These are phyloP conservation scores for Chaetoceros tenuissimus DNA, from an alignment of 108 stramenopile genomes.

Conservation along the genomic window DNA sequence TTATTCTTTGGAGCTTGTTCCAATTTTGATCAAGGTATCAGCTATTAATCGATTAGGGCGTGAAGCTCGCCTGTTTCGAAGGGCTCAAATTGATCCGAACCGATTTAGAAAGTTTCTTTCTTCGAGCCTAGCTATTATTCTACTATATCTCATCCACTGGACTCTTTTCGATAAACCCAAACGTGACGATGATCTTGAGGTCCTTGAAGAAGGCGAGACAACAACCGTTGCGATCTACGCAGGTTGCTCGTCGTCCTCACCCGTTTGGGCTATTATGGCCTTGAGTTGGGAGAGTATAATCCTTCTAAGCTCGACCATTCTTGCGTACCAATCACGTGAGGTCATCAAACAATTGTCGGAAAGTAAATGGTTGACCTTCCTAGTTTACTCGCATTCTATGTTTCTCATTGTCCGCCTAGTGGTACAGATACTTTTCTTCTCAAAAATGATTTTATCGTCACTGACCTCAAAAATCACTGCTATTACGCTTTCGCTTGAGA, in stretches of 20 bases:
- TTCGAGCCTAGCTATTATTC: not conserved
- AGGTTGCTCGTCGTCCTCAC: not conserved
- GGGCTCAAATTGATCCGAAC: not conserved
- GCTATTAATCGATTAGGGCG: constrained; percentile 7
- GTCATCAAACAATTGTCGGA: not conserved
- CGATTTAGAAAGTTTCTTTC: not conserved
- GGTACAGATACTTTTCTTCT: not conserved
- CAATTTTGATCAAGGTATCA: constrained; percentile 10
- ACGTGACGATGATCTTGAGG: not conserved
- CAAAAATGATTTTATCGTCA: not conserved
- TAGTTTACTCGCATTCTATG: not conserved
- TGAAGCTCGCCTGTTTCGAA: not conserved
- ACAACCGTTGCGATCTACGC: not conserved
- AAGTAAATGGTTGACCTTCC: not conserved
- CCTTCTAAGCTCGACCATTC: not conserved
- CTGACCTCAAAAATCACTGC: not conserved
- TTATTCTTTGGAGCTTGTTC: constrained; percentile 10
- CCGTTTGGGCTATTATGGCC: not conserved
- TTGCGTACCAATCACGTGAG: constrained; percentile 5
- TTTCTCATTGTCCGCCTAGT: not conserved
- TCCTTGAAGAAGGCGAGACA: not conserved
- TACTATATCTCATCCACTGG: constrained; percentile 1
- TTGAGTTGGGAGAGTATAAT: constrained; percentile 1
- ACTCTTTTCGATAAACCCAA: not conserved
- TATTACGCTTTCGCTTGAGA: not conserved